Evolutionary conservation across 2,329 filamentous ascomycete genomes (phyloP).

Genomic region (Polychaeton citri): DNA sequence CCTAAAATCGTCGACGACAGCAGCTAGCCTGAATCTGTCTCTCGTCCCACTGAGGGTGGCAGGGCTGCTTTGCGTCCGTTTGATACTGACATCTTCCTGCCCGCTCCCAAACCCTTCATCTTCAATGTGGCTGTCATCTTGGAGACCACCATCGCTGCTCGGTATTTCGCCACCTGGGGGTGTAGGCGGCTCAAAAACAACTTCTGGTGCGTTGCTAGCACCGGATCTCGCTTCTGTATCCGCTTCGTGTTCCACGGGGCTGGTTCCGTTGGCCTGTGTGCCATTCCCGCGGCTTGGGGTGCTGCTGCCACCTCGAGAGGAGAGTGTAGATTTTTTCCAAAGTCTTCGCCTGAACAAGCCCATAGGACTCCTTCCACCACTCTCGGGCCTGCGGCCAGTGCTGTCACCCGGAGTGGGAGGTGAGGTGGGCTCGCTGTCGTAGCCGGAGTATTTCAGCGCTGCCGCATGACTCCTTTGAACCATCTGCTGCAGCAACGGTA

Average conservation of each 20-base stretch:
- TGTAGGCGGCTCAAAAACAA: constrained; percentile 22
- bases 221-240: too few relatives aligned
- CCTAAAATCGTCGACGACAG: too few relatives aligned
- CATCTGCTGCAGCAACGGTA: constrained; percentile 34
- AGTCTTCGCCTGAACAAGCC: constrained; percentile 2
- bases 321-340: constrained; percentile 6
- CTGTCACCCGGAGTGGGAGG: constrained; percentile 18
- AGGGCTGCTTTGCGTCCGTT: constrained; percentile 29
- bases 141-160: constrained; percentile 5
- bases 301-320: too few relatives aligned
- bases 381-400: constrained; percentile 9
- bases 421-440: constrained; percentile 23
- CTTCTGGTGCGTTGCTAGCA: constrained; percentile 11
- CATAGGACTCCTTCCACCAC: constrained; percentile 13
- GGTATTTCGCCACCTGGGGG: constrained; percentile 11
- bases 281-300: too few relatives aligned
- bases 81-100: constrained; percentile 6
- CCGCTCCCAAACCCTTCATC: constrained; percentile 4
- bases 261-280: too few relatives aligned
- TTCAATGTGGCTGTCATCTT: constrained; percentile 6
- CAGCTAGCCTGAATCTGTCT: constrained; percentile 15
- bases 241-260: too few relatives aligned
- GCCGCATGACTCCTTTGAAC: constrained; percentile 19
- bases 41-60: constrained; percentile 29
- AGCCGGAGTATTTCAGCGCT: constrained; percentile 15